Evolutionary conservation across 2,329 filamentous ascomycete species (phyloP).

Genomic region (Phoma sp.): DNA sequence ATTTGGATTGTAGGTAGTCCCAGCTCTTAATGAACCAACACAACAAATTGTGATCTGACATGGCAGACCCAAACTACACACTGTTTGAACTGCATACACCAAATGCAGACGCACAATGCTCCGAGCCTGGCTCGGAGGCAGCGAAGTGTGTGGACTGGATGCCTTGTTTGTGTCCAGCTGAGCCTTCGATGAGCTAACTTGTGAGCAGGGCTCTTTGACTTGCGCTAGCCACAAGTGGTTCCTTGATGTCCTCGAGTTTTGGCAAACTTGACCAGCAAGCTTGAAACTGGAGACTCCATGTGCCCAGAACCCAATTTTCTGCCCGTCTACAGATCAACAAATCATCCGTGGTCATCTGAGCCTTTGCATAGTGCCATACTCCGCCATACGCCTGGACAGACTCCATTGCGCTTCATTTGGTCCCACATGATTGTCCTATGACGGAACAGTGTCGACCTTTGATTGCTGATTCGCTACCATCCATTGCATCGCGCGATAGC

Average conservation of each 20-base stretch:
- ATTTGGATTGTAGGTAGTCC: constrained; percentile 35
- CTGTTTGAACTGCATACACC: neutral
- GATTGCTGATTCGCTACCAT: constrained; percentile 34
- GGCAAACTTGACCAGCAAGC: neutral
- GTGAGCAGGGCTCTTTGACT: neutral
- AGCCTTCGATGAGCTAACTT: constrained; percentile 1
- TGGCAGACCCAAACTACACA: constrained; percentile 6
- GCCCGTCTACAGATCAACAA: neutral
- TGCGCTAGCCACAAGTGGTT: neutral
- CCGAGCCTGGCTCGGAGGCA: neutral
- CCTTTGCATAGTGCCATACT: constrained; percentile 29
- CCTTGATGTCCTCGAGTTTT: neutral
- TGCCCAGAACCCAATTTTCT: neutral
- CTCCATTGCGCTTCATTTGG: constrained; percentile 20
- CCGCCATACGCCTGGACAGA: constrained; percentile 27
- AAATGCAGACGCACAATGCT: neutral
- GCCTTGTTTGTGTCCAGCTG: neutral
- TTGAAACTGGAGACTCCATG: neutral
- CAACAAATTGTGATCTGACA: constrained; percentile 24
- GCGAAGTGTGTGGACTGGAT: neutral
- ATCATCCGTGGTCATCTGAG: constrained; percentile 41
- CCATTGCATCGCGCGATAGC: constrained; percentile 24
- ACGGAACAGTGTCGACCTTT: constrained; percentile 13
- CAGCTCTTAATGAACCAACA: constrained; percentile 11
- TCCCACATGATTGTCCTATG: constrained; percentile 36